Percentiles rank a stretch among this genome's conserved stretches.
Conservation (phyloP, 192 early-diverging fungal genomes). For the Coemansia sp. region DNA sequence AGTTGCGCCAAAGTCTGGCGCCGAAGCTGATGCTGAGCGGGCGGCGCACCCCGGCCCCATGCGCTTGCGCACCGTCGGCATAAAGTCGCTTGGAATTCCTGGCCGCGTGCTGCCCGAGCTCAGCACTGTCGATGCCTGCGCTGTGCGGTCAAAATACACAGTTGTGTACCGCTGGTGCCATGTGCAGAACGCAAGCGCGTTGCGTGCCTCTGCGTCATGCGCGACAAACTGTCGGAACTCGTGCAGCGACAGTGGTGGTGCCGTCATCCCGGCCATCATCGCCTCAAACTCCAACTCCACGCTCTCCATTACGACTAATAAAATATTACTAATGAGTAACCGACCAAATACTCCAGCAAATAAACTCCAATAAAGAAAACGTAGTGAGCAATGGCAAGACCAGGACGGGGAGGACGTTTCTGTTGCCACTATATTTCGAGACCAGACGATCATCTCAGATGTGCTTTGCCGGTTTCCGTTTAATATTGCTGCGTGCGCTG, state of each 20-base stretch:
- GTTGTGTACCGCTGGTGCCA: slow-evolving; percentile 45
- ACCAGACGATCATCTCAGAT: background rate
- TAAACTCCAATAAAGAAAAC: background rate
- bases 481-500: background rate
- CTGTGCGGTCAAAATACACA: slow-evolving; percentile 44
- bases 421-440: too few species aligned
- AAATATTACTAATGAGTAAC: too few species aligned
- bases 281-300: slow-evolving; percentile 26
- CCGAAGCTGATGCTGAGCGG: slow-evolving; percentile 20
- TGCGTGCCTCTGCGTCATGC: slow-evolving; percentile 24
- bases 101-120: slow-evolving; percentile 12
- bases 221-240: slow-evolving; percentile 42
- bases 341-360: background rate
- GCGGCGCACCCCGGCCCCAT: background rate
- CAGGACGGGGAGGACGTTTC: background rate
- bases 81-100: slow-evolving; percentile 12
- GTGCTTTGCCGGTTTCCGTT: background rate
- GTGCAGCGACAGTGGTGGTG: slow-evolving; percentile 39
- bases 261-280: slow-evolving; percentile 41
- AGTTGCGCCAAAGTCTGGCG: slow-evolving; percentile 10
- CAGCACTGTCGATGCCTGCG: slow-evolving; percentile 3
- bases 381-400: background rate
- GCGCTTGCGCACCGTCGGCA: background rate
- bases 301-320: background rate
- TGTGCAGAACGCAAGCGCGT: slow-evolving; percentile 46